phyloP scores from a whole-genome alignment of 495 filamentous ascomycete genomes.

The Aspergillus ellipticus region DNA sequence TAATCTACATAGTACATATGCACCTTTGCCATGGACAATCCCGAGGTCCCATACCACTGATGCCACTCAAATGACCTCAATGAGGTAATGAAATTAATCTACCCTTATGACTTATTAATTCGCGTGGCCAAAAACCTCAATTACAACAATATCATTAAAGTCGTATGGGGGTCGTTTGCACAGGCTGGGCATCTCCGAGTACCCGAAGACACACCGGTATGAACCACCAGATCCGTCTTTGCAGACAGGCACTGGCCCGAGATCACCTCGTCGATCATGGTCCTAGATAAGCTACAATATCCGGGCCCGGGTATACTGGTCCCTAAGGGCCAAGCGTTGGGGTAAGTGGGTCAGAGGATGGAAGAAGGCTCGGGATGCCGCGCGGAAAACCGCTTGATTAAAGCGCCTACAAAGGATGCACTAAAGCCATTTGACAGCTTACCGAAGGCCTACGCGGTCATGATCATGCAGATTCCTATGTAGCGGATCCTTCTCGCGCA shows the following conservation, averaged over 20 bases:
- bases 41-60: not conserved
- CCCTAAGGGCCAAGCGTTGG: too few species aligned
- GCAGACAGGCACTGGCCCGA: not conserved
- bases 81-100: not conserved
- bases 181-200: not conserved
- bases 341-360: too few species aligned
- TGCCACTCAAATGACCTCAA: not conserved
- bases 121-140: not conserved
- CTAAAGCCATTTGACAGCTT: too few species aligned
- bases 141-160: not conserved
- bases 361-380: too few species aligned
- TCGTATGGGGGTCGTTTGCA: not conserved
- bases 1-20: too few species aligned
- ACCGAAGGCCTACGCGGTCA: too few species aligned
- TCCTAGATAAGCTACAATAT: not conserved
- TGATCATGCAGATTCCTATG: too few species aligned
- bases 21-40: not conserved
- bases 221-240: not conserved
- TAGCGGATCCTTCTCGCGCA: too few species aligned
- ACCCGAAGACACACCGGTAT: not conserved
- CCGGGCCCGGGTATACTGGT: not conserved
- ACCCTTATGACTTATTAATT: not conserved
- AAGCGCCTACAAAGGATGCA: too few species aligned
- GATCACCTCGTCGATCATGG: not conserved
- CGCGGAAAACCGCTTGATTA: too few species aligned